Evolutionary conservation across 2,329 filamentous ascomycete genomes (phyloP).

Genomic region (Ilyonectria destructans): DNA sequence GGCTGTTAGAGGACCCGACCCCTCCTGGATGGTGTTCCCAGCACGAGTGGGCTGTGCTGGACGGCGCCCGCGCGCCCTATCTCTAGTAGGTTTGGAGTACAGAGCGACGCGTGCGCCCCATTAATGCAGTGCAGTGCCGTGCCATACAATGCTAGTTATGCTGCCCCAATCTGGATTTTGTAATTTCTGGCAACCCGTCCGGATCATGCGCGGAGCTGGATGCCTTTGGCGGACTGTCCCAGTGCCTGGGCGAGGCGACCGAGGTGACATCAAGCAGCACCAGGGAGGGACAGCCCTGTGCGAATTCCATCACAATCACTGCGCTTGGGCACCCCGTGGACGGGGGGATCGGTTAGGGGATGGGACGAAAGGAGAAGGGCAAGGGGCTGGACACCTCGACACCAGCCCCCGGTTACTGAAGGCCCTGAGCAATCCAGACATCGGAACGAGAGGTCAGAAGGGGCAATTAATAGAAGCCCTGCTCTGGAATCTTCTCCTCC

Average conservation of each 20-base stretch:
- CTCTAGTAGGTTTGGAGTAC: neutral
- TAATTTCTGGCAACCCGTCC: neutral
- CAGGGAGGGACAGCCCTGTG: constrained; percentile 3
- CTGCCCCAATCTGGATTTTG: neutral
- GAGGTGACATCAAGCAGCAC: constrained; percentile 5
- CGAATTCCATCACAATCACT: constrained; percentile 9
- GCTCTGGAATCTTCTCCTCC: constrained; percentile 9
- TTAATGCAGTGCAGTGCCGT: neutral
- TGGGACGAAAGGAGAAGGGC: neutral
- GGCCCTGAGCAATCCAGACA: neutral
- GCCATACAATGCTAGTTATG: neutral
- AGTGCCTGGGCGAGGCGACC: neutral
- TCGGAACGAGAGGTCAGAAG: neutral
- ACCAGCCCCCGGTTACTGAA: constrained; percentile 1
- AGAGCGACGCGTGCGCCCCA: neutral
- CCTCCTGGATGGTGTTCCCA: neutral
- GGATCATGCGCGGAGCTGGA: neutral
- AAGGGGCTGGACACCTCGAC: neutral
- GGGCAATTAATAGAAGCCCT: neutral
- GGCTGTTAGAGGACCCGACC: neutral
- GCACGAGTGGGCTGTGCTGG: neutral
- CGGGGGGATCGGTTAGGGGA: constrained; percentile 4
- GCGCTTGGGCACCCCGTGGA: neutral
- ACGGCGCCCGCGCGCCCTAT: neutral
- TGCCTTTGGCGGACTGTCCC: neutral